A percentile compares a stretch with the other conserved stretches of the same genome.
phyloP scores from a whole-genome alignment of 1,284 basidiomycete genomes.

The Tausonia pullulans region DNA sequence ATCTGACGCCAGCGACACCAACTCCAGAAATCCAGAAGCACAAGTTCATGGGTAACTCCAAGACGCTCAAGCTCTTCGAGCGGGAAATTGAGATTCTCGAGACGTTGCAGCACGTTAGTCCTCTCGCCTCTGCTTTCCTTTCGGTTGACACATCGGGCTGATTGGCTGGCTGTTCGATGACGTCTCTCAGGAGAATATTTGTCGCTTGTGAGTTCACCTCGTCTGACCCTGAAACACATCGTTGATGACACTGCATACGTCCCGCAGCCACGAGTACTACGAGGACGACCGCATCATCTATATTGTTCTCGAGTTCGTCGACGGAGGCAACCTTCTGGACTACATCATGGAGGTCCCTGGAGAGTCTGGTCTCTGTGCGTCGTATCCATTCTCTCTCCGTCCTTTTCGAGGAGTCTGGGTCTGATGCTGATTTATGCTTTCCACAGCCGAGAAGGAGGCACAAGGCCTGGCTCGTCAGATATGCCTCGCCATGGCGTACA shows the following conservation, averaged over 20 bases:
- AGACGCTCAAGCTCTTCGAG: conserved; percentile 44
- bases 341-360: conserved; percentile 46
- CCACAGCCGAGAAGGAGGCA: conserved; percentile 31
- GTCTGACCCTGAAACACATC: too few relatives aligned
- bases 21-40: conserved; percentile 32
- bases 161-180: background rate
- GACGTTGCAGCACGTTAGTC: conserved; percentile 50
- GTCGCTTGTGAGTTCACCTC: conserved; percentile 39
- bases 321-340: conserved; percentile 80
- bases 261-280: conserved; percentile 52
- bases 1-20: conserved; percentile 50
- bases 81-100: conserved; percentile 73
- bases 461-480: conserved; percentile 30
- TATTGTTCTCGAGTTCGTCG: conserved; percentile 45
- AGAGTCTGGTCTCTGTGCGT: conserved; percentile 49
- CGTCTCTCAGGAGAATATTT: conserved; percentile 52
- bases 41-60: conserved; percentile 35
- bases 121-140: background rate
- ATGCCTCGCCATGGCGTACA: conserved; percentile 33
- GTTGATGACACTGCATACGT: too few relatives aligned
- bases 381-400: background rate
- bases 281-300: conserved; percentile 55
- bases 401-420: background rate
- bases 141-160: background rate
- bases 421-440: background rate